Evolutionary conservation across 805 yeast genomes (phyloP).

Genomic region (Helenozyma rhizophorensis): DNA sequence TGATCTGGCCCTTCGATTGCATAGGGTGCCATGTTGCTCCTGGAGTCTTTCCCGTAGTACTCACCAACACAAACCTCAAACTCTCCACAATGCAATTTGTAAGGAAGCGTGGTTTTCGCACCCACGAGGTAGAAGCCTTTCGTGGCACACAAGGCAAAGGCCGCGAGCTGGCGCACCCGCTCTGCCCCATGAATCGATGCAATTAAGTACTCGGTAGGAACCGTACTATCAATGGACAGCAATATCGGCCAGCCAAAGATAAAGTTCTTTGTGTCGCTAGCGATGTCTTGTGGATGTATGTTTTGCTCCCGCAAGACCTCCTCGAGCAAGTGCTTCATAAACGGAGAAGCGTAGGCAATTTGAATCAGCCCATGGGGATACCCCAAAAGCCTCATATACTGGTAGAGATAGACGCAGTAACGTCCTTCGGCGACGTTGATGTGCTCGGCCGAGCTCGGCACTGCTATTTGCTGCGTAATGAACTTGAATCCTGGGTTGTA

Average conservation of each 20-base stretch:
- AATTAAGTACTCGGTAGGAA: constrained; percentile 7
- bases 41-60: constrained; percentile 1
- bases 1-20: constrained; percentile 18
- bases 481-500: constrained; percentile 4
- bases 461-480: constrained; percentile 9
- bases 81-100: constrained; percentile 4
- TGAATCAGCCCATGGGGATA: constrained; percentile 36
- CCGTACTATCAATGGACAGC: constrained; percentile 1
- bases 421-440: constrained; percentile 37
- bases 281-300: constrained; percentile 3
- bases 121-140: constrained; percentile 9
- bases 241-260: constrained; percentile 10
- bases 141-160: constrained; percentile 1
- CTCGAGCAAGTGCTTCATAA: constrained; percentile 38
- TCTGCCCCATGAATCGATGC: constrained; percentile 8
- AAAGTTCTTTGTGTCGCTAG: constrained; percentile 2
- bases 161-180: constrained; percentile 1
- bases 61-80: constrained; percentile 3
- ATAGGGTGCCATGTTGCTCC: neutral
- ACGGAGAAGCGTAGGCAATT: constrained; percentile 36
- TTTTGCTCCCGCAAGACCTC: constrained; percentile 36
- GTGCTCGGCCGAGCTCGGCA: neutral
- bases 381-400: constrained; percentile 43
- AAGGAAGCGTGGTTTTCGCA: constrained; percentile 3
- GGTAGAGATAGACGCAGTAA: constrained; percentile 39